Evolutionary conservation across 2,329 filamentous ascomycete genomes (phyloP), one percentile per base, ranked within the genome.

Genomic region (Onygenales sp.): DNA sequence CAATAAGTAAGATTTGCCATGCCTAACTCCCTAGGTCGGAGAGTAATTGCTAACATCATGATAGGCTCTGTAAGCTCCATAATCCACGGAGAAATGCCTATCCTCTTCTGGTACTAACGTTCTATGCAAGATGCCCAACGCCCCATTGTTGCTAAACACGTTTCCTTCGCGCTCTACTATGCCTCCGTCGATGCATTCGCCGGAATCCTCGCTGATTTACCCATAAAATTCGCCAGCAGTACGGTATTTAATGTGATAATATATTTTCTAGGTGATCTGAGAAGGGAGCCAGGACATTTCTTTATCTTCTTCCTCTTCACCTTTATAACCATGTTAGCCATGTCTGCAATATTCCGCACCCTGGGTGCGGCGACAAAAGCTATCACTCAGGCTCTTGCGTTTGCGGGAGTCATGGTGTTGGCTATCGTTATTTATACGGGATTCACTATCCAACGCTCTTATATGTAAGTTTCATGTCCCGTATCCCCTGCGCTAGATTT

Each of bases 101-200:
- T 41, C 38, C 38, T 14, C 11, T 41, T 32, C 27, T 27, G 13
- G 14, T 43, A 51, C 35, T 90, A 87, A 52, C 42, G 6, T 31
- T 7, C 31, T 0, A 80, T 27, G 21, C 21, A 95, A 10, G 96
- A 94, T 66, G 83, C 87, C 10, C 90, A 95, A 80, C 85, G 91
- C 38, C 87, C 89, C 2, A 94, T 96, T 60, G 88, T 96, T 55
- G 90, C 95, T 66, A 96, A 96, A 68, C 91, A 96, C 63, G 76
- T 79, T 50, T 84, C 87, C 53, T 96, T 95, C 65, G 89, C 90
- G 7, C 79, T 96, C 21, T 95, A 95, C 61, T 91, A 95, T 66
- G 89, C 92, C 0, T 91, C 87, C 7, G 84, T 89, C 13, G 90
- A 96, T 75, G 89, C 90, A 11, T 78, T 90, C 54, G 84, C 87